phyloP scores from a whole-genome alignment of 306 rosid genomes.

The Cicer chorassanicum region DNA sequence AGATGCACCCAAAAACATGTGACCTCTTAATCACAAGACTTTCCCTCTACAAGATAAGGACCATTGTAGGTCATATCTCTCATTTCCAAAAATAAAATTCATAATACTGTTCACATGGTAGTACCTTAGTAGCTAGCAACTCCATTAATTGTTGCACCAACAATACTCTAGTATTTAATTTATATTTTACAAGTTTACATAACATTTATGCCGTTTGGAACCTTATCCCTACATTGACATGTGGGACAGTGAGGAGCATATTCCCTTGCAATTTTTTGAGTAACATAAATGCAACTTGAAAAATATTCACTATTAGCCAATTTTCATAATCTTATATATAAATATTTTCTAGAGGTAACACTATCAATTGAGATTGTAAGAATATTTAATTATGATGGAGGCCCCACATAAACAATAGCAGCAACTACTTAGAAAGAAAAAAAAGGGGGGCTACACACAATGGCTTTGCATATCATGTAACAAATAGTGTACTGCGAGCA shows the following conservation, averaged over 20 bases:
- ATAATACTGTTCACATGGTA: slow-evolving; percentile 10
- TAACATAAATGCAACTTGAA: not conserved
- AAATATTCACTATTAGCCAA: not conserved
- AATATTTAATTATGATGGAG: slow-evolving; percentile 1
- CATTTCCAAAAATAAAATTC: not conserved
- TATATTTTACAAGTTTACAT: not conserved
- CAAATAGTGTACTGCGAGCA: slow-evolving; percentile 12
- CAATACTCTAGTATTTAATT: not conserved
- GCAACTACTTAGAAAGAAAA: not conserved
- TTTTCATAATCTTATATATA: not conserved
- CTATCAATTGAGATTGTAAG: slow-evolving; percentile 13
- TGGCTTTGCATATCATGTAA: slow-evolving; percentile 26
- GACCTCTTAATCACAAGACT: slow-evolving; percentile 15
- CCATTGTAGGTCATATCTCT: not conserved
- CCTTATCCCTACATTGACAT: slow-evolving; percentile 24
- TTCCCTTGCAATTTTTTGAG: slow-evolving; percentile 9
- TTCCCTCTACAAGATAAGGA: not conserved
- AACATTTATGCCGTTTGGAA: not conserved
- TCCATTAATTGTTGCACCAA: slow-evolving; percentile 23
- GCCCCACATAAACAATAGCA: not conserved
- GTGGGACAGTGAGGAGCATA: not conserved
- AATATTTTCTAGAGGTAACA: not conserved
- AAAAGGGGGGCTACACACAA: not conserved
- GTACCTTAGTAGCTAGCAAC: slow-evolving; percentile 12
- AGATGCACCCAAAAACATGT: slow-evolving; percentile 13